phyloP scores from a whole-genome alignment of 768 basidiomycete genomes.

The Panaeolus papilionaceus region DNA sequence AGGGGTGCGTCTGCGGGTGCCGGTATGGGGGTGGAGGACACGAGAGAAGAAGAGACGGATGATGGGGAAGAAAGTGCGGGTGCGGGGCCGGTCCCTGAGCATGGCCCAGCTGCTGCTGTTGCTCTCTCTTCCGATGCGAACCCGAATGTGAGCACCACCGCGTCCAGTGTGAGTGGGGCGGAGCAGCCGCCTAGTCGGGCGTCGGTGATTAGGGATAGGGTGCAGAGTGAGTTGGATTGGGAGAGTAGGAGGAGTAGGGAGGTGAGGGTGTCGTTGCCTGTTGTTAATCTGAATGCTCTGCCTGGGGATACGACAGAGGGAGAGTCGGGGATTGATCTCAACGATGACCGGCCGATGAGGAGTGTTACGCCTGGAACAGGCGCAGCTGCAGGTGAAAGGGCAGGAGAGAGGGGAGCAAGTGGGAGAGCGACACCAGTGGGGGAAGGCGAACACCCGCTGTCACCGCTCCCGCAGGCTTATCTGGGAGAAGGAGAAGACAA shows the following conservation, averaged over 20 bases:
- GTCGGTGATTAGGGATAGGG: slow-evolving; percentile 12
- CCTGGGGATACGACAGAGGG: too few species aligned
- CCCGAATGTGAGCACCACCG: too few species aligned
- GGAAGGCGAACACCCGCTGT: background rate
- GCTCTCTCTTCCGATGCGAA: background rate
- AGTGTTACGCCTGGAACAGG: background rate
- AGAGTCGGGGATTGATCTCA: background rate
- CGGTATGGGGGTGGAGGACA: slow-evolving; percentile 4
- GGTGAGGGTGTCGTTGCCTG: slow-evolving; percentile 14
- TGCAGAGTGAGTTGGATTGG: slow-evolving; percentile 18
- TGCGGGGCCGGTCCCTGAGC: slow-evolving; percentile 4
- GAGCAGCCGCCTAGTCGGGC: background rate
- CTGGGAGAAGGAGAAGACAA: slow-evolving; percentile 14
- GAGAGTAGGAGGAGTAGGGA: slow-evolving; percentile 16
- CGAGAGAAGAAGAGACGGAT: slow-evolving; percentile 6
- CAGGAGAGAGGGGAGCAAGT: background rate
- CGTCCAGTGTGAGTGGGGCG: too few species aligned
- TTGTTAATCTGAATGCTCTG: background rate
- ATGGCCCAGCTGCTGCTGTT: background rate
- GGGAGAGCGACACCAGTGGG: background rate
- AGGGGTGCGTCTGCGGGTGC: background rate
- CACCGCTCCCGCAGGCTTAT: background rate
- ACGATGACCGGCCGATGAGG: slow-evolving; percentile 11
- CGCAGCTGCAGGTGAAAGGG: background rate
- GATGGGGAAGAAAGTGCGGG: background rate